Conservation (phyloP, 176 grass and related monocot species). For the Bothriochloa decipiens region DNA sequence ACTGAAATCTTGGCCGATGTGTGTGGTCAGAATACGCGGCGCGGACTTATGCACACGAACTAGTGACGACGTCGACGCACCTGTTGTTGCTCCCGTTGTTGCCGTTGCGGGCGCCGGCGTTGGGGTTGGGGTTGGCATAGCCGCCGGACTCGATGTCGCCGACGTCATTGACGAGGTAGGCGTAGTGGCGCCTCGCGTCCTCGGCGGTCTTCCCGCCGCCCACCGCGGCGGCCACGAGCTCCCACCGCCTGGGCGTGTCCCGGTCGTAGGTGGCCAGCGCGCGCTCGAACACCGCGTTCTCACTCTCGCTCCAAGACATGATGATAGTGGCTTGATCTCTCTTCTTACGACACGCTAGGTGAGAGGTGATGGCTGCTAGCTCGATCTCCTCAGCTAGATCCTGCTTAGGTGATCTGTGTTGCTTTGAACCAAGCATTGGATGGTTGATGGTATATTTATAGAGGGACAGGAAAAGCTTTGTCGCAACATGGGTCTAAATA, state of each 20-base stretch:
- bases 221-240: slow-evolving; percentile 57
- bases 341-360: too few relatives aligned
- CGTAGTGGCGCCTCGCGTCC: slow-evolving; percentile 61
- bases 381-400: not conserved
- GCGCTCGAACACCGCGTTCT: slow-evolving; percentile 67
- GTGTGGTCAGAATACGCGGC: too few relatives aligned
- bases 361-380: too few relatives aligned
- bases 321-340: not conserved
- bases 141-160: slow-evolving; percentile 42
- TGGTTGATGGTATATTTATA: slow-evolving; percentile 42
- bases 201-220: slow-evolving; percentile 65
- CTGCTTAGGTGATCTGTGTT: not conserved
- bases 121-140: not conserved
- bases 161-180: slow-evolving; percentile 41
- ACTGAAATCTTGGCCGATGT: too few relatives aligned
- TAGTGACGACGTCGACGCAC: not conserved
- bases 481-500: slow-evolving; percentile 17
- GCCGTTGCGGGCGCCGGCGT: not conserved
- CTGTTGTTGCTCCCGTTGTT: not conserved
- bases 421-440: slow-evolving; percentile 4
- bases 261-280: slow-evolving; percentile 57
- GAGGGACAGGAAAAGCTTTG: slow-evolving; percentile 10
- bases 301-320: slow-evolving; percentile 49
- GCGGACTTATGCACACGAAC: too few relatives aligned
- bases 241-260: slow-evolving; percentile 53